Base-by-base conservation (phyloP, 352 stramenopile species). In the Phytophthora fragariae region DNA sequence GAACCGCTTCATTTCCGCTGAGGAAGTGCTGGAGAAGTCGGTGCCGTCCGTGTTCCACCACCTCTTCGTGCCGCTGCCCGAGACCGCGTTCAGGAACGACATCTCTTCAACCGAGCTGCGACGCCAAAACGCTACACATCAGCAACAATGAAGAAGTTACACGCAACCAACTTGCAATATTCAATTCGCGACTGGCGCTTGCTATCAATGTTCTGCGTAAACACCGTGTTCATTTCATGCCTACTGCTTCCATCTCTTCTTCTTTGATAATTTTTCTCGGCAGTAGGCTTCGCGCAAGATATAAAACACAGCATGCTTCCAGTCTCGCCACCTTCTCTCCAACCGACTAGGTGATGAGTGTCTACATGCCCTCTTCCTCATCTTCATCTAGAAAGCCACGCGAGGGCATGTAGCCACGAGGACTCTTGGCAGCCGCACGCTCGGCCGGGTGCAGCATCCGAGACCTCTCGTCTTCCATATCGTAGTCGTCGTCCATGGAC, bases 41-140 rank as follows among this genome's bases (percentile, higher is more conserved):
- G 70, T 95, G 9, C 88, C 88, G 4, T 11, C 72, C 0, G 75
- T 85, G 8, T 82, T 95, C 47, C 70, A 75, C 24, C 46, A 86
- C 29, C 69, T 95, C 49, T 98, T 98, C 65, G 12, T 93, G 2
- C 77, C 82, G 5, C 59, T 98, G 12, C 55, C 78, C 14, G 93
- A 97, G 72, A 72, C 78, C 2, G 62, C 82, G 2, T 98, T 97
- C 70, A 90, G 93, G 37, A 86, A 86, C 33, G 93, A 98, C 73
- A 75, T 98, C 14, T 97, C 91, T 11, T 98, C 93, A 14, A 97
- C 92, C 2, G 76, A 93, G 35, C 79, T 98, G 5, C 84, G 92
- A 8, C 62, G 73, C 17, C 64, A 76, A 46, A 64, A 68, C 47
- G 67, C 67, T 31, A 50, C 47, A 60, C n/a, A 31, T 31, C 29